Evolutionary conservation across 1,284 basidiomycete genomes (phyloP), one percentile per base, ranked within the genome.

Genomic region (Porphyrellus sp.): DNA sequence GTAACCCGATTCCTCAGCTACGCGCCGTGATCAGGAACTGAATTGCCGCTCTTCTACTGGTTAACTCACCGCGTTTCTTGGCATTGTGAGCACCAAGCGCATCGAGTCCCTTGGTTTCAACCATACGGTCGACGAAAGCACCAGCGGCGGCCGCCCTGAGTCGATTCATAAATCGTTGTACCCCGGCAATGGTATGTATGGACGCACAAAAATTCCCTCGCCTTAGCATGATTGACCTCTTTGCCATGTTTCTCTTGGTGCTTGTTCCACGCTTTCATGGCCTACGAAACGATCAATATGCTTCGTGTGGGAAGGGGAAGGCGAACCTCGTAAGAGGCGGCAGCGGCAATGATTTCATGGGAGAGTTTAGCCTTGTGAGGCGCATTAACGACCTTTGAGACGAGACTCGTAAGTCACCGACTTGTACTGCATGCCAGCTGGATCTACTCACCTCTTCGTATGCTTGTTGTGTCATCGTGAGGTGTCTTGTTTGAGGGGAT

Each of bases 81-180:
- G 71, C 74, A 62, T 69, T 72, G 12, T 21, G 1, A 0, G 6
- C 9, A 57, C 76, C 76, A 6, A 73, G 3, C 12, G 62, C 63
- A 59, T 77, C 74, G 55, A 80, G 75, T 8, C 81, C 80, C 59
- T 78, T 79, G 56, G 78, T 79, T 63, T 83, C 80, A 5, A 76
- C 57, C 0, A 75, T 56, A 34, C 63, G 71, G 52, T 76, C 74
- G 49, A 83, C 61, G 63, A 79, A 77, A 4, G 68, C 71, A 41
- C 75, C 82, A 35, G 65, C 55, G 11, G 77, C 63, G 28, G 28
- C 65, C 11, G 63, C 65, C 27, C 69, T 67, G 18, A 44, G 23
- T 5, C 1, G n/a, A n/a, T 0, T 30, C 13, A 5, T 20, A 2
- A 54, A 37, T 25, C 9, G 27, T 15, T 8, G n/a, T 6, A 8